These are phyloP conservation scores for Barnettozyma botsteinii DNA, from an alignment of 805 yeast species.

Conservation along the genomic window DNA sequence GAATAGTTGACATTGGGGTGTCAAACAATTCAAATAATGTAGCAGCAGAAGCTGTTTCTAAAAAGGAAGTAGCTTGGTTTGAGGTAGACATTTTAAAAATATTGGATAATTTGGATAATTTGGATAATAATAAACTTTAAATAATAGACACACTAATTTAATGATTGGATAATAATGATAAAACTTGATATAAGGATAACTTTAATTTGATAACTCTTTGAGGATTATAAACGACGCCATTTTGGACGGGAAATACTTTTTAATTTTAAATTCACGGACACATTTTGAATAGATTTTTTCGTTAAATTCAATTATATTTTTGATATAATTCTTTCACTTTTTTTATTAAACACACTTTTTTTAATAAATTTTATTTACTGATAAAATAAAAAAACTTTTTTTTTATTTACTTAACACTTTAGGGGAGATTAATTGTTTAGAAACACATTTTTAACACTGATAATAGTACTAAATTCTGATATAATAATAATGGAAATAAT, in stretches of 20 bases:
- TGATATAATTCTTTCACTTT: conserved; percentile 10
- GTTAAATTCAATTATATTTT: conserved; percentile 8
- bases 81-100: conserved; percentile 9
- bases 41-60: conserved; percentile 16
- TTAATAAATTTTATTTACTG: conserved; percentile 3
- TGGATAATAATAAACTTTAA: conserved; percentile 7
- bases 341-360: conserved; percentile 6
- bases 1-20: conserved; percentile 14
- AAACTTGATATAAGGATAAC: no score
- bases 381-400: conserved; percentile 7
- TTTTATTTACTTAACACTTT: conserved; percentile 11
- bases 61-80: conserved; percentile 6
- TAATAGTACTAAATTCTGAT: not conserved
- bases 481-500: not conserved
- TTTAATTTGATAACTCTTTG: conserved; percentile 1
- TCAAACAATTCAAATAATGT: conserved; percentile 26
- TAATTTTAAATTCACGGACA: conserved; percentile 18
- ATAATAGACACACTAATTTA: no score
- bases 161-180: conserved; percentile 1
- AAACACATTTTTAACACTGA: conserved; percentile 21
- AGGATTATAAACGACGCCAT: conserved; percentile 21
- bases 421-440: conserved; percentile 19
- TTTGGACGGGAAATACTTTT: conserved; percentile 18
- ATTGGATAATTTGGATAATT: conserved; percentile 2
- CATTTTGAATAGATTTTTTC: conserved; percentile 16